Evolutionary conservation across 192 early-diverging fungal species (phyloP), one percentile per base, ranked within the genome.

Genomic region (Powellomyces hirtus): DNA sequence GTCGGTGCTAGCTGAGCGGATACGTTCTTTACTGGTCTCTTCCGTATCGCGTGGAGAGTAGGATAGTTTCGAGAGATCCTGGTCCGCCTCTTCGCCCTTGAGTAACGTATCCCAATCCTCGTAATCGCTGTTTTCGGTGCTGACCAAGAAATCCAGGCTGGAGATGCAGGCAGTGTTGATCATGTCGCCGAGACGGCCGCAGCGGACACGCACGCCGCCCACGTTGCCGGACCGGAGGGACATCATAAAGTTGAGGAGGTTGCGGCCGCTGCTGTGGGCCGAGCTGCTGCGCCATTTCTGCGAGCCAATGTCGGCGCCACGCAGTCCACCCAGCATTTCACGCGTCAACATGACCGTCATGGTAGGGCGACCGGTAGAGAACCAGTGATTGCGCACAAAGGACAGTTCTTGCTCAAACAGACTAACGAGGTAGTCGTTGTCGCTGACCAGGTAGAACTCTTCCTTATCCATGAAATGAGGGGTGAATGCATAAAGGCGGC

Each of bases 391-490:
- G 38, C 85, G 78, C 24, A 91, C 84, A 65, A 92, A 93, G 13
- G 80, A 76, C 36, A 94, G 59, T 62, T 92, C 90, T 61, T 84
- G 87, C 67, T 91, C 89, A 68, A 94, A 85, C 24, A 86, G 68
- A 34, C 85, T 88, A 7, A 94, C 86, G 42, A 94, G 66, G 51
- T 91, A 92, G 64, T 93, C 89, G n/a, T 88, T 87, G 75, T 94
- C 92, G 34, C 85, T 86, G 16, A 87, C 90, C n/a, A 93, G 79
- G 64, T 94, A 94, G 70, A 91, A 94, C 66, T 93, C 88, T 59
- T 91, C 90, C 51, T 80, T 85, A 65, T 94, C 90, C 88, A 94
- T 89, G 66, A 94, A 94, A 49, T 92, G 86, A 33, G 92, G 92
- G 0, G 90, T 84, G 62, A 94, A 94, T 0, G 90, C 84, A 68